Base-by-base conservation (phyloP, 257 asterid species). In the Echium plantagineum region DNA sequence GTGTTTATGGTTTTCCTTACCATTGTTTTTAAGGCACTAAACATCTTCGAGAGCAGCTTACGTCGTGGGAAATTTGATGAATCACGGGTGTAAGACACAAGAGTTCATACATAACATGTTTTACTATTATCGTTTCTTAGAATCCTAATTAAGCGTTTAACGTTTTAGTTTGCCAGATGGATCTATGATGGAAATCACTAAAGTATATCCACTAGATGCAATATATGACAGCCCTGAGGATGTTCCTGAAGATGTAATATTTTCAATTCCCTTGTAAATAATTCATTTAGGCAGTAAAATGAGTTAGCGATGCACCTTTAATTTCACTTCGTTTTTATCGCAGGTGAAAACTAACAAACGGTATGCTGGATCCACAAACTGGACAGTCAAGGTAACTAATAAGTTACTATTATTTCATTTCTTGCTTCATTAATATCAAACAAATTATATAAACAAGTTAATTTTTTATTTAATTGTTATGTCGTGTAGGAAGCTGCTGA, bases 151-250 rank as follows among this genome's bases (percentile, higher is more conserved):
- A 2, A 12, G 56, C 32, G 65, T 71, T 72, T 60, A 60, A 32
- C 47, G 31, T 65, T 59, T 15, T 67, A 93, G 99, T 76, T 69
- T 89, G 76, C 99, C 97, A 12, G 97, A 93, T 76, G 99, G 99
- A 71, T 86, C 97, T 18, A 70, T 89, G 78, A 89, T 93, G 99
- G 90, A 93, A 81, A 89, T 93, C 32, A 71, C 82, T 6, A 85
- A 88, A 75, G 85, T 93, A 35, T 93, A 93, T 77, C 97, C 99
- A 21, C 35, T 93, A 73, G 99, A 93, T 83, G 99, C 96, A 54
- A 85, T 93, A 60, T 93, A 49, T 62, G 99, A 93, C 78, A 63
- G 70, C 74, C 94, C 83, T 1, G 96, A 93, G 70, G 97, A 93
- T 80, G 97, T 93, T 63, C 97, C 99, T 28, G 97, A 93, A 78